phyloP scores from a whole-genome alignment of 768 basidiomycete species.

The Vishniacozyma victoriae region DNA sequence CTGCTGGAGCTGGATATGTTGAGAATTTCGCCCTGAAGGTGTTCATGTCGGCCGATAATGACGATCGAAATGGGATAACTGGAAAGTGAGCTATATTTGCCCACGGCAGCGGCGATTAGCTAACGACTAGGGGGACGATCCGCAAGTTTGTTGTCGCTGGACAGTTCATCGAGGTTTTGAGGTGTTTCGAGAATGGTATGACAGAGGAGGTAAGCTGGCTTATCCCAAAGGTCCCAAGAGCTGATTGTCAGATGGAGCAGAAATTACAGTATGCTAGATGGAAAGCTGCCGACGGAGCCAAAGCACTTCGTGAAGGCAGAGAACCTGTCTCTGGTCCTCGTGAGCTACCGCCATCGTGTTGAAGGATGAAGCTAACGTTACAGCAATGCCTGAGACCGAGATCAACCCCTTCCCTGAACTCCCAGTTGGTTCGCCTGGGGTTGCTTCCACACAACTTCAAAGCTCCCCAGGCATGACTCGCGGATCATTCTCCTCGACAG shows the following conservation, averaged over 20 bases:
- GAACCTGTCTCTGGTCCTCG: conserved; percentile 71
- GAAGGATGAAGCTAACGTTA: conserved; percentile 16
- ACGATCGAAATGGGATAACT: conserved; percentile 71
- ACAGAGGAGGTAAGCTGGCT: conserved; percentile 41
- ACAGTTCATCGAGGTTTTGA: conserved; percentile 86
- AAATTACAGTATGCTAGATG: conserved; percentile 93
- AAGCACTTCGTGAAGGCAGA: conserved; percentile 88
- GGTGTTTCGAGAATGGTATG: conserved; percentile 47
- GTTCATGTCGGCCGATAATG: conserved; percentile 83
- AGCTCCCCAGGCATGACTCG: conserved; percentile 4
- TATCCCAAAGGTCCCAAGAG: too few relatives aligned
- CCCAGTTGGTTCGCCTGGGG: conserved; percentile 21
- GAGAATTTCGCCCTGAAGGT: conserved; percentile 91
- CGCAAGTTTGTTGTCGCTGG: conserved; percentile 92
- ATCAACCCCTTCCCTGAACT: conserved; percentile 18
- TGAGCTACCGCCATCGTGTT: conserved; percentile 52
- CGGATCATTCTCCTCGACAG: conserved; percentile 19
- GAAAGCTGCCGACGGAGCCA: conserved; percentile 94
- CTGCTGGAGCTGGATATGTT: conserved; percentile 77
- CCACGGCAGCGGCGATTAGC: background rate
- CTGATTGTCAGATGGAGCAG: conserved; percentile 75
- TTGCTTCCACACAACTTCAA: conserved; percentile 2
- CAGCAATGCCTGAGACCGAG: conserved; percentile 28
- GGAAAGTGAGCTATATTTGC: conserved; percentile 57
- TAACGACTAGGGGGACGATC: conserved; percentile 64